Evolutionary conservation across 768 basidiomycete genomes (phyloP).

Genomic region (Kwoniella dendrophila): DNA sequence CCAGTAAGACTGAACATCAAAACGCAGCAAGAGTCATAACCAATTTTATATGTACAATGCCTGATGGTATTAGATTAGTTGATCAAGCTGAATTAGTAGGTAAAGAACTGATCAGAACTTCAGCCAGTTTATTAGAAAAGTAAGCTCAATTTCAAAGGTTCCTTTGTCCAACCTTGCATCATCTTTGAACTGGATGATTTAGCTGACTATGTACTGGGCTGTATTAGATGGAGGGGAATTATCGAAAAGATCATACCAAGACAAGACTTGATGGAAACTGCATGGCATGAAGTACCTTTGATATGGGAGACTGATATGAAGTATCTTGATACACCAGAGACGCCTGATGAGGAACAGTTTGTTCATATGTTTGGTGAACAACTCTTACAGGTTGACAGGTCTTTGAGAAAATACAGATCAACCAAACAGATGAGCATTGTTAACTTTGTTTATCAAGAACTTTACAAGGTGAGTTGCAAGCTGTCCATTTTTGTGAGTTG

Average conservation of each 20-base stretch:
- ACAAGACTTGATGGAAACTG: slow-evolving; percentile 45
- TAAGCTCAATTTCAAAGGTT: slow-evolving; percentile 17
- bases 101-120: slow-evolving; percentile 50
- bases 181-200: too few species aligned
- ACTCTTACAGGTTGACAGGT: slow-evolving; percentile 30
- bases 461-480: slow-evolving; percentile 33
- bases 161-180: not conserved
- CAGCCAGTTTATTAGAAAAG: slow-evolving; percentile 48
- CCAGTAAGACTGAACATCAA: slow-evolving; percentile 45
- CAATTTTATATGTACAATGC: slow-evolving; percentile 49
- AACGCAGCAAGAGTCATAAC: slow-evolving; percentile 51
- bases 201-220: too few species aligned
- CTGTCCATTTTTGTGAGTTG: not conserved
- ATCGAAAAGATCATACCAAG: slow-evolving; percentile 47
- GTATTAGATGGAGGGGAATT: slow-evolving; percentile 38
- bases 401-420: slow-evolving; percentile 30
- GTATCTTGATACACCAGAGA: slow-evolving; percentile 42
- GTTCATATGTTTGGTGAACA: slow-evolving; percentile 43
- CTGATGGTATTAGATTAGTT: slow-evolving; percentile 43
- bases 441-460: slow-evolving; percentile 39
- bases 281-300: slow-evolving; percentile 42
- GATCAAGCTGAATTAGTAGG: slow-evolving; percentile 52
- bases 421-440: slow-evolving; percentile 35
- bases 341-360: slow-evolving; percentile 54
- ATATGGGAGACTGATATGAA: slow-evolving; percentile 40